These are phyloP conservation scores for Aspergillus pseudoviridinutans DNA, from an alignment of 2,329 filamentous ascomycete species.

Conservation along the genomic window DNA sequence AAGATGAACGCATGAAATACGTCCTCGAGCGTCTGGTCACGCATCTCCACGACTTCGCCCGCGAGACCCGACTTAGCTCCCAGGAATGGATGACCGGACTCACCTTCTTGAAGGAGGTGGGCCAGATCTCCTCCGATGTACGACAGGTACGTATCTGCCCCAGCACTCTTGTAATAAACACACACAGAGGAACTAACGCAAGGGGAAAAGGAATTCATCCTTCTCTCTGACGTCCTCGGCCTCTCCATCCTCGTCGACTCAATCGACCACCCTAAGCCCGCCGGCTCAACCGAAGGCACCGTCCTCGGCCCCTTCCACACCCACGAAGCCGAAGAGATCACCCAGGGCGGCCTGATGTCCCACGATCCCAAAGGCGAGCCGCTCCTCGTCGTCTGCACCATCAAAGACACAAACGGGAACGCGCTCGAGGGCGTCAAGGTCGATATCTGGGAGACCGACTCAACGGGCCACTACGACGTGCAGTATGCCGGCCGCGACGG, in stretches of 20 bases:
- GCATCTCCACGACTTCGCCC: conserved; percentile 77
- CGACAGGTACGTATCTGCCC: conserved; percentile 55
- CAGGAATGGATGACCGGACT: conserved; percentile 75
- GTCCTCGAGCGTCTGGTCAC: conserved; percentile 69
- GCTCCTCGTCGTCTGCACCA: conserved; percentile 68
- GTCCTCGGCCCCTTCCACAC: conserved; percentile 82
- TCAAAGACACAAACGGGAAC: conserved; percentile 61
- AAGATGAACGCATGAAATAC: conserved; percentile 64
- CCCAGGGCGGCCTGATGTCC: conserved; percentile 60
- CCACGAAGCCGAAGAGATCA: conserved; percentile 61
- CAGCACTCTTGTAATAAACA: conserved; percentile 21
- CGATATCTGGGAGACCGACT: conserved; percentile 84
- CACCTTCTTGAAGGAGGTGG: conserved; percentile 66
- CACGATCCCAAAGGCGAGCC: conserved; percentile 66
- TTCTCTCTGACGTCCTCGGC: conserved; percentile 74
- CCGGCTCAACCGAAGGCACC: conserved; percentile 67
- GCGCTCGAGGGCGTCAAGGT: conserved; percentile 65
- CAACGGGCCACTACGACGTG: conserved; percentile 76
- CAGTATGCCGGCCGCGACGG: conserved; percentile 62
- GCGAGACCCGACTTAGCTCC: conserved; percentile 71
- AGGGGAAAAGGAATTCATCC: conserved; percentile 63
- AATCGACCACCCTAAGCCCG: conserved; percentile 78
- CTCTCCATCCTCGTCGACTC: conserved; percentile 75
- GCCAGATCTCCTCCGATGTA: conserved; percentile 69
- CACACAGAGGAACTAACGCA: background rate